Evolutionary conservation across 805 yeast genomes (phyloP).

Genomic region (Blastobotrys robertii): DNA sequence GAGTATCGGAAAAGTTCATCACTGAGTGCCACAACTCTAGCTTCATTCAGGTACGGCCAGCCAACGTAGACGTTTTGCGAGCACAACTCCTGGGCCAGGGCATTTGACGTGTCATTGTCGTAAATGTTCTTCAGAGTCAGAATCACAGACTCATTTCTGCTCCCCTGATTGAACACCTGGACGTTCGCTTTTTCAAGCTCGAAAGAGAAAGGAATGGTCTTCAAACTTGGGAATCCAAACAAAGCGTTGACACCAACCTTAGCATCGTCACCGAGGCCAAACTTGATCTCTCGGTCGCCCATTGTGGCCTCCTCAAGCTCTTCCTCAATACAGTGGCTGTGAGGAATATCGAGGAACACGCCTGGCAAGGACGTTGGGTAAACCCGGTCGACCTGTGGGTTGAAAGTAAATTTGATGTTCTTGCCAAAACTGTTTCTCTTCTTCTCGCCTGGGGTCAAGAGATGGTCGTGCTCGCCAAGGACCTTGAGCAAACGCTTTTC

Average conservation of each 20-base stretch:
- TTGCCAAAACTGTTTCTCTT: constrained; percentile 65
- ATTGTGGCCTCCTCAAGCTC: constrained; percentile 43
- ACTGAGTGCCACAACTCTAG: constrained; percentile 52
- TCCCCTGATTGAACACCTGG: constrained; percentile 73
- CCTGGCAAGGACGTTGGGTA: constrained; percentile 72
- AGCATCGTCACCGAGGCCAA: constrained; percentile 59
- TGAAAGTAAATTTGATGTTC: constrained; percentile 58
- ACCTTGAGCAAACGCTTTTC: constrained; percentile 64
- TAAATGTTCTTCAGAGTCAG: constrained; percentile 46
- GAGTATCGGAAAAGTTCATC: constrained; percentile 43
- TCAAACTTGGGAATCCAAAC: constrained; percentile 86
- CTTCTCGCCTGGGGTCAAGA: constrained; percentile 60
- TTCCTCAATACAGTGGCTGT: constrained; percentile 66
- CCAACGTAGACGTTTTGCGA: constrained; percentile 60
- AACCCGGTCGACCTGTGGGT: constrained; percentile 60
- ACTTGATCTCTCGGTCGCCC: constrained; percentile 24
- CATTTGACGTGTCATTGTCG: constrained; percentile 37
- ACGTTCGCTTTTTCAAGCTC: constrained; percentile 51
- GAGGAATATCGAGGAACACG: constrained; percentile 66
- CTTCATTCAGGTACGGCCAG: constrained; percentile 90
- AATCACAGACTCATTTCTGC: constrained; percentile 73
- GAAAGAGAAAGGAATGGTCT: constrained; percentile 52
- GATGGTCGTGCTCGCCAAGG: constrained; percentile 53
- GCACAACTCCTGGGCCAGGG: constrained; percentile 53
- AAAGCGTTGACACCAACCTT: constrained; percentile 56